Conservation (phyloP, 139 green algal species). For the Parachlorella kessleri region DNA sequence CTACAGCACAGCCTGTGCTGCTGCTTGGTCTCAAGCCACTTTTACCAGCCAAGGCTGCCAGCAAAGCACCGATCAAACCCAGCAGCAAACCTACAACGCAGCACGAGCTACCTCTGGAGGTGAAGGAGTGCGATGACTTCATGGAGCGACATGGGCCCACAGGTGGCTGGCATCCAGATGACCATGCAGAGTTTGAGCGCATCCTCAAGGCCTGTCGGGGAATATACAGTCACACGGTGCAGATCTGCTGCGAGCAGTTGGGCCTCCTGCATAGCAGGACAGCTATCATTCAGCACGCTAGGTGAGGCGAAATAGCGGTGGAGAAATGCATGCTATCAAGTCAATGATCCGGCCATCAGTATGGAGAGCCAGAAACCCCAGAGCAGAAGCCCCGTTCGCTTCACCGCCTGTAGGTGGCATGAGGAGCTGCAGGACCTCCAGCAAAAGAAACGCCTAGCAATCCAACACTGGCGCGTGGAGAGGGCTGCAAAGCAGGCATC, state of each 20-base stretch:
- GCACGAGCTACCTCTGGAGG: slow-evolving; percentile 16
- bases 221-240: slow-evolving; percentile 18
- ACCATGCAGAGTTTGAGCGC: slow-evolving; percentile 36
- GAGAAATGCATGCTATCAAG: no score
- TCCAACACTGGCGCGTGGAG: slow-evolving; percentile 10
- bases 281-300: slow-evolving; percentile 4
- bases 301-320: no score
- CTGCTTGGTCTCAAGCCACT: neutral
- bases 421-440: slow-evolving; percentile 14
- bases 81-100: neutral
- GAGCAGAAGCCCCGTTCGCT: no score
- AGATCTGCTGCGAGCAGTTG: slow-evolving; percentile 3
- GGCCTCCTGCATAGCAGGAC: slow-evolving; percentile 5
- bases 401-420: slow-evolving; percentile 19
- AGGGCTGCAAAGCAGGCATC: neutral
- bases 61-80: neutral
- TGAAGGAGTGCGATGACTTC: slow-evolving; percentile 27
- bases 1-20: neutral
- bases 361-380: no score
- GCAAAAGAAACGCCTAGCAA: slow-evolving; percentile 10
- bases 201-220: slow-evolving; percentile 31
- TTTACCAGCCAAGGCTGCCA: neutral
- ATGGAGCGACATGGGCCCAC: slow-evolving; percentile 18
- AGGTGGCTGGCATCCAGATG: slow-evolving; percentile 39
- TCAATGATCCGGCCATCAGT: no score